These are phyloP conservation scores for Puccinellia tenuiflora DNA, from an alignment of 176 grass and related monocot genomes.

Conservation along the genomic window DNA sequence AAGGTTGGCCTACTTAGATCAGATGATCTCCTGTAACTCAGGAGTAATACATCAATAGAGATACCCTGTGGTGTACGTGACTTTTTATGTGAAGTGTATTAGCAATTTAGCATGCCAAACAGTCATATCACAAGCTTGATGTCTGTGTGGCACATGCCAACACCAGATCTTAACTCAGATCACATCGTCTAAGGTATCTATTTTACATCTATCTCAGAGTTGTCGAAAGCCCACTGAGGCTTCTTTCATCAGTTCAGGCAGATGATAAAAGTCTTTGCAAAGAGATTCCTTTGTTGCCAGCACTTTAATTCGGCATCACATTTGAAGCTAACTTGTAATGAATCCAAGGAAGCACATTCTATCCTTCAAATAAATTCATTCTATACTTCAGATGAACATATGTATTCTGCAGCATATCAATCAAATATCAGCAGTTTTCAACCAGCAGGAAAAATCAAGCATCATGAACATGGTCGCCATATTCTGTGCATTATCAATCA, in stretches of 20 bases:
- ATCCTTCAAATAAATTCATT: background rate
- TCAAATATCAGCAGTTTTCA: background rate
- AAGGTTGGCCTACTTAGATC: background rate
- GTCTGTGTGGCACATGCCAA: background rate
- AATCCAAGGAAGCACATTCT: background rate
- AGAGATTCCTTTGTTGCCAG: background rate
- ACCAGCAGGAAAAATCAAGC: conserved; percentile 1
- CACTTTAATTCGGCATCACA: background rate
- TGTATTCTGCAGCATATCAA: background rate
- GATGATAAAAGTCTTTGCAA: background rate
- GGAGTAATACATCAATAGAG: conserved; percentile 1
- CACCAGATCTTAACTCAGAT: background rate
- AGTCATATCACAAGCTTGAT: background rate
- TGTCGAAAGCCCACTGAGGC: background rate
- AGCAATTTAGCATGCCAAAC: background rate
- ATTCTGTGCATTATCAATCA: background rate
- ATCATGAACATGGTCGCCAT: conserved; percentile 2
- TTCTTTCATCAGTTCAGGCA: background rate
- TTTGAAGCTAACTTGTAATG: background rate
- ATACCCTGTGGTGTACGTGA: background rate
- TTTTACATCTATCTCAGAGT: background rate
- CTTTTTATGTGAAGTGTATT: background rate
- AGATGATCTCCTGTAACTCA: background rate
- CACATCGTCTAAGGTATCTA: background rate
- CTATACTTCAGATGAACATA: background rate